Conservation (phyloP, 768 basidiomycete genomes). For the Paxillus rubicundulus region DNA sequence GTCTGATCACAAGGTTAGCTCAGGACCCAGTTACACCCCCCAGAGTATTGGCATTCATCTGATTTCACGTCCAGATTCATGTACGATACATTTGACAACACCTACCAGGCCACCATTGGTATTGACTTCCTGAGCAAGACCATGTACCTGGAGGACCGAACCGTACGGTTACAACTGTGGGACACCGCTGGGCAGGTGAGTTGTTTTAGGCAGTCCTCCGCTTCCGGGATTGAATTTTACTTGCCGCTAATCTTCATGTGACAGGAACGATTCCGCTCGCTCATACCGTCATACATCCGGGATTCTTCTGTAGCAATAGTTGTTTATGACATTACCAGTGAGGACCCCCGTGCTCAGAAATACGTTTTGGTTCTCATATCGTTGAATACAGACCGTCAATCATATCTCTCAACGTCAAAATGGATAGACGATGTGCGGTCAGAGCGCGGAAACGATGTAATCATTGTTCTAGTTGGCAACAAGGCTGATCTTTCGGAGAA, state of each 20-base stretch:
- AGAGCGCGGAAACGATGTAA: slow-evolving; percentile 95
- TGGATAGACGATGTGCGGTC: slow-evolving; percentile 99
- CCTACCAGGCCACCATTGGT: slow-evolving; percentile 95
- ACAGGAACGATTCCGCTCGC: slow-evolving; percentile 93
- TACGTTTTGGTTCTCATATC: slow-evolving; percentile 4
- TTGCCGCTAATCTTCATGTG: slow-evolving; percentile 1
- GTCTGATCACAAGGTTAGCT: slow-evolving; percentile 88
- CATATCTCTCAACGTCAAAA: slow-evolving; percentile 97
- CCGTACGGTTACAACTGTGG: slow-evolving; percentile 96
- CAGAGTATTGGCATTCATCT: slow-evolving; percentile 3
- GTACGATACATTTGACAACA: slow-evolving; percentile 99
- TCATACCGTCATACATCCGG: slow-evolving; percentile 98
- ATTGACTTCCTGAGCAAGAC: slow-evolving; percentile 99
- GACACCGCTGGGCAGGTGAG: slow-evolving; percentile 94
- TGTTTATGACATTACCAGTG: slow-evolving; percentile 98
- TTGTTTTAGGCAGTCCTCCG: not conserved
- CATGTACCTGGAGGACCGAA: slow-evolving; percentile 98
- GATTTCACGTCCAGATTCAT: slow-evolving; percentile 65
- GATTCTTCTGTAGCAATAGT: slow-evolving; percentile 99
- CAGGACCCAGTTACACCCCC: slow-evolving; percentile 3
- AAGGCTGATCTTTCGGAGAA: slow-evolving; percentile 99
- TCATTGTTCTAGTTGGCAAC: slow-evolving; percentile 97
- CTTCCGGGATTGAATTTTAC: not conserved
- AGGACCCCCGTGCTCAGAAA: slow-evolving; percentile 29
- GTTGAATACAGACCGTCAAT: slow-evolving; percentile 72